A percentile compares a stretch with the other conserved stretches of the same genome.
Evolutionary conservation across 139 green algal genomes (phyloP).

Genomic region (Yamagishiella unicocca): DNA sequence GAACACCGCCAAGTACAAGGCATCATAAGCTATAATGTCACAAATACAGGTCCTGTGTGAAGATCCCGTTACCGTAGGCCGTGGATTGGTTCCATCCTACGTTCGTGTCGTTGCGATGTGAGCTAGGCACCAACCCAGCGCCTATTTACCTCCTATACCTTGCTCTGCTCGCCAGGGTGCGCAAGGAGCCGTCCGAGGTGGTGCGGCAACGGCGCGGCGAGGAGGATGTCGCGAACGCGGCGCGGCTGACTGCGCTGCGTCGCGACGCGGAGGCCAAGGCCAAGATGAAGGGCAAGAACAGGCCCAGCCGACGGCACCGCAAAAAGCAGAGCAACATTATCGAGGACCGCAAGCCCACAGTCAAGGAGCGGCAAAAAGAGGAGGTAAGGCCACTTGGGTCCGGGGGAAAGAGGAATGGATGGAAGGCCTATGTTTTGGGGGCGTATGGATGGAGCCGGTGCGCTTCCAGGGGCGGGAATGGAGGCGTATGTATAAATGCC

Average conservation of each 20-base stretch:
- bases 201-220: constrained; percentile 66
- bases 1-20: too few species aligned
- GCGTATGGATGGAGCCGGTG: too few species aligned
- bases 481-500: too few species aligned
- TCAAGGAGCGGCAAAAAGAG: constrained; percentile 63
- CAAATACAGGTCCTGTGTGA: too few species aligned
- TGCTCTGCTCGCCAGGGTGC: constrained; percentile 66
- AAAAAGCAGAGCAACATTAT: constrained; percentile 96
- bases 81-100: too few species aligned
- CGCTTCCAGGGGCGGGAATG: too few species aligned
- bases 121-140: neutral
- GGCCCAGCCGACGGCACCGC: constrained; percentile 78
- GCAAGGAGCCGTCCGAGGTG: constrained; percentile 84
- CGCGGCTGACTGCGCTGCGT: constrained; percentile 10
- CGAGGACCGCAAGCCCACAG: constrained; percentile 71
- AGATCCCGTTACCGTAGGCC: too few species aligned
- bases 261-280: constrained; percentile 70
- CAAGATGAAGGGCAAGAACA: constrained; percentile 96
- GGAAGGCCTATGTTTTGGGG: too few species aligned
- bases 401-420: neutral
- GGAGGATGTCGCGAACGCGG: constrained; percentile 58
- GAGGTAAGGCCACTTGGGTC: constrained; percentile 49
- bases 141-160: too few species aligned
- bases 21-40: too few species aligned
- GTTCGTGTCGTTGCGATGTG: too few species aligned